Evolutionary conservation across 768 basidiomycete species (phyloP).

Genomic region (Albatrellus ellisii): DNA sequence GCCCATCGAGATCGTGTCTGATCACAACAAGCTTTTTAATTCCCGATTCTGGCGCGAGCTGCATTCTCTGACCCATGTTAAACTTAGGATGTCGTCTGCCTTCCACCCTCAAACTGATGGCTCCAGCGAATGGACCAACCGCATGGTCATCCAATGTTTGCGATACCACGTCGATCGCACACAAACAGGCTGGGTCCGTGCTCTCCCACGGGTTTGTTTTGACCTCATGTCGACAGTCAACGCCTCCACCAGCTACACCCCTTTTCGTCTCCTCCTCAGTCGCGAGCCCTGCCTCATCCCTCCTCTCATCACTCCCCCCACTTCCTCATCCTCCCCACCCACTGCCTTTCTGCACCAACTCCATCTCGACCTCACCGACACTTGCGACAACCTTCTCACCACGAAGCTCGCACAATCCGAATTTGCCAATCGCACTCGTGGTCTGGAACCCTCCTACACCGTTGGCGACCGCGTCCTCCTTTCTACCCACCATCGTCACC

Average conservation of each 20-base stretch:
- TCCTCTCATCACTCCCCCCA: constrained; percentile 1
- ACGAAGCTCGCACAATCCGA: constrained; percentile 19
- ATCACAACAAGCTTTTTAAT: no score
- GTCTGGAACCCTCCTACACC: constrained; percentile 14
- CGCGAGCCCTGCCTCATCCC: constrained; percentile 13
- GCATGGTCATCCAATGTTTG: constrained; percentile 16
- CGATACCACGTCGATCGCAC: constrained; percentile 14
- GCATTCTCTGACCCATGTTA: constrained; percentile 16
- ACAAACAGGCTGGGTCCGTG: constrained; percentile 12
- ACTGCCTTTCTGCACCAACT: neutral
- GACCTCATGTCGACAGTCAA: constrained; percentile 17
- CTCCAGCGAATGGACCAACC: constrained; percentile 19
- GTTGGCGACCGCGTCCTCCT: constrained; percentile 25
- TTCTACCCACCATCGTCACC: constrained; percentile 18
- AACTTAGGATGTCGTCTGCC: constrained; percentile 21
- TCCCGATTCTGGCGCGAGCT: constrained; percentile 23
- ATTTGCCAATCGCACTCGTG: constrained; percentile 18
- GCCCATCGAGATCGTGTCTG: no score
- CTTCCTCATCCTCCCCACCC: neutral
- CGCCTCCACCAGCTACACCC: constrained; percentile 14
- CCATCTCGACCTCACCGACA: constrained; percentile 15
- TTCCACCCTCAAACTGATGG: constrained; percentile 28
- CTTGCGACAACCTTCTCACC: constrained; percentile 22
- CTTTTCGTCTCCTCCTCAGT: constrained; percentile 14
- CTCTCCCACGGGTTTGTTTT: constrained; percentile 15